Evolutionary conservation across 352 stramenopile genomes (phyloP).

Genomic region (Halophytophthora batemanensis): DNA sequence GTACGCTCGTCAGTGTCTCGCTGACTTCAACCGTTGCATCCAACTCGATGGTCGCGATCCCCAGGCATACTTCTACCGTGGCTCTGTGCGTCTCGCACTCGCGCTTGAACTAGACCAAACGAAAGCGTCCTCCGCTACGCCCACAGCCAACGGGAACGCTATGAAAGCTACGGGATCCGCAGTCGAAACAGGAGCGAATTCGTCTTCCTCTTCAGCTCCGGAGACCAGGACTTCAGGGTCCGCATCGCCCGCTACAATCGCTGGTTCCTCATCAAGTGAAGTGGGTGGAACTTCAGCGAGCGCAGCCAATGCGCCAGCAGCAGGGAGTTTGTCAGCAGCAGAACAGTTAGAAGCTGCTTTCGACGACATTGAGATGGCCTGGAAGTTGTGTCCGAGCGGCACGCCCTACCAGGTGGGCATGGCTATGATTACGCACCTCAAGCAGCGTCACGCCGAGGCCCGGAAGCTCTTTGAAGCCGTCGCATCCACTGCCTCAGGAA

Average conservation of each 20-base stretch:
- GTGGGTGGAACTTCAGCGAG: conserved; percentile 4
- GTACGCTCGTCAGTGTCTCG: conserved; percentile 51
- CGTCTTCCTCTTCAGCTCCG: background rate
- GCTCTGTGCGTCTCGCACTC: conserved; percentile 60
- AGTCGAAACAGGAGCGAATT: background rate
- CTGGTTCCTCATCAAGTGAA: conserved; percentile 22
- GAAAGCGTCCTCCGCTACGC: conserved; percentile 9
- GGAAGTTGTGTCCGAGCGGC: conserved; percentile 36
- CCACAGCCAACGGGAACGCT: background rate
- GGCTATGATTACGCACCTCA: conserved; percentile 75
- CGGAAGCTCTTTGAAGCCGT: conserved; percentile 38
- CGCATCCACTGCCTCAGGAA: conserved; percentile 10
- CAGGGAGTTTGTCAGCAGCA: conserved; percentile 20
- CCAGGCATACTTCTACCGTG: conserved; percentile 75
- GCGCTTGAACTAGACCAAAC: conserved; percentile 43
- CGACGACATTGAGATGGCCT: conserved; percentile 79
- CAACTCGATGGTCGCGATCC: conserved; percentile 72
- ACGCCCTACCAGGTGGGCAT: conserved; percentile 62
- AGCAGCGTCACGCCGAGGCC: conserved; percentile 40
- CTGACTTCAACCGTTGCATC: conserved; percentile 71
- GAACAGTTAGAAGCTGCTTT: conserved; percentile 73
- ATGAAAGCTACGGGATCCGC: background rate
- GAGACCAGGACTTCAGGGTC: conserved; percentile 11
- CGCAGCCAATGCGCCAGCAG: conserved; percentile 2
- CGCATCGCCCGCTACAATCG: conserved; percentile 6